Evolutionary conservation across 345 rosid genomes (phyloP).

Genomic region (Alliaria petiolata): DNA sequence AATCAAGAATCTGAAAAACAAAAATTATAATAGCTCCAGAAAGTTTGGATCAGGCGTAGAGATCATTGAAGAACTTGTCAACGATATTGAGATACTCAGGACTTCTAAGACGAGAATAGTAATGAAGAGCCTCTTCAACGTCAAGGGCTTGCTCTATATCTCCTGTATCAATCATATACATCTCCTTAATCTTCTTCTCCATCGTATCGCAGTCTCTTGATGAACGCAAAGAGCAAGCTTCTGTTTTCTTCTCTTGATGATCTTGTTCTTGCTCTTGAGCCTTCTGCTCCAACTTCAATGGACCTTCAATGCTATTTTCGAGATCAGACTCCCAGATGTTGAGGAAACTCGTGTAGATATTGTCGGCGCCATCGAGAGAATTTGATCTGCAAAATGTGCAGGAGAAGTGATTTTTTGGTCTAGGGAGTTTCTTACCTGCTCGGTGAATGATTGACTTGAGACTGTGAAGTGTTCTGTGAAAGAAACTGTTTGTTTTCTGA

Average conservation of each 20-base stretch:
- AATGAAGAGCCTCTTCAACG: slow-evolving; percentile 87
- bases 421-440: slow-evolving; percentile 48
- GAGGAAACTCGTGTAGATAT: slow-evolving; percentile 28
- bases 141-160: slow-evolving; percentile 76
- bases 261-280: slow-evolving; percentile 5
- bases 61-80: slow-evolving; percentile 68
- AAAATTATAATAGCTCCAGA: background rate
- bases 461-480: slow-evolving; percentile 48
- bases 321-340: slow-evolving; percentile 32
- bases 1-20: background rate
- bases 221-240: slow-evolving; percentile 10
- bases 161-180: slow-evolving; percentile 68
- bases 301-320: slow-evolving; percentile 7
- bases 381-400: slow-evolving; percentile 29
- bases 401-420: slow-evolving; percentile 23
- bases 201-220: slow-evolving; percentile 27
- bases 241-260: slow-evolving; percentile 12
- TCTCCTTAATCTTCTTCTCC: slow-evolving; percentile 69
- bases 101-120: slow-evolving; percentile 72
- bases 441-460: slow-evolving; percentile 45
- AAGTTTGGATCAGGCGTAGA: slow-evolving; percentile 42
- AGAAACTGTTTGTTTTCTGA: slow-evolving; percentile 50
- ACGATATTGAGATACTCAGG: slow-evolving; percentile 78
- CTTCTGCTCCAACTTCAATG: slow-evolving; percentile 4
- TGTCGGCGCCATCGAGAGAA: slow-evolving; percentile 23